phyloP scores from a whole-genome alignment of 169 alveolate genomes.

The Prorocentrum cordatum region DNA sequence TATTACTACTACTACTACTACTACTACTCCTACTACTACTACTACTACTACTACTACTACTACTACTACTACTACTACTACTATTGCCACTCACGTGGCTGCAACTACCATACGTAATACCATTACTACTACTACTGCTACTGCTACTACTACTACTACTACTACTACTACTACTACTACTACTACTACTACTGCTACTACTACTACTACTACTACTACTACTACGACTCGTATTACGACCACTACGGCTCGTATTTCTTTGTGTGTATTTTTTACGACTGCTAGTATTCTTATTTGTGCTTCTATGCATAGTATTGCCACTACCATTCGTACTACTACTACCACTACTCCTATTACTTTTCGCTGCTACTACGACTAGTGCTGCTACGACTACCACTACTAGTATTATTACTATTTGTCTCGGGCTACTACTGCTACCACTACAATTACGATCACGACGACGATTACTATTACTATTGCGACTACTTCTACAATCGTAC shows the following conservation, averaged over 20 bases:
- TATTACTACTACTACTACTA: neutral
- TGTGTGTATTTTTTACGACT: too few relatives aligned
- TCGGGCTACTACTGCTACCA: too few relatives aligned
- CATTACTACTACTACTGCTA: neutral
- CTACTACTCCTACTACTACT: conserved; percentile 1
- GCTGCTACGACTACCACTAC: too few relatives aligned
- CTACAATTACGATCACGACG: too few relatives aligned
- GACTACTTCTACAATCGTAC: too few relatives aligned
- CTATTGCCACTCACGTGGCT: neutral
- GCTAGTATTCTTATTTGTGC: too few relatives aligned
- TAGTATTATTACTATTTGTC: too few relatives aligned
- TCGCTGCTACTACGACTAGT: too few relatives aligned
- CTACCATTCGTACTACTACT: too few relatives aligned
- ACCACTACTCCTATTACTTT: too few relatives aligned
- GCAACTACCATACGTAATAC: neutral
- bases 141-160: neutral
- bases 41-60: neutral
- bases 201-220: neutral
- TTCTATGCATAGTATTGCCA: too few relatives aligned
- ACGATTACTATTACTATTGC: too few relatives aligned
- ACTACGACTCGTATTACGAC: neutral
- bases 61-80: neutral
- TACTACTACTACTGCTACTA: neutral
- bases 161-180: conserved; percentile 3
- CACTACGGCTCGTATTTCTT: neutral